Conservation (phyloP, 2,329 filamentous ascomycete species). For the Alternaria sp. region DNA sequence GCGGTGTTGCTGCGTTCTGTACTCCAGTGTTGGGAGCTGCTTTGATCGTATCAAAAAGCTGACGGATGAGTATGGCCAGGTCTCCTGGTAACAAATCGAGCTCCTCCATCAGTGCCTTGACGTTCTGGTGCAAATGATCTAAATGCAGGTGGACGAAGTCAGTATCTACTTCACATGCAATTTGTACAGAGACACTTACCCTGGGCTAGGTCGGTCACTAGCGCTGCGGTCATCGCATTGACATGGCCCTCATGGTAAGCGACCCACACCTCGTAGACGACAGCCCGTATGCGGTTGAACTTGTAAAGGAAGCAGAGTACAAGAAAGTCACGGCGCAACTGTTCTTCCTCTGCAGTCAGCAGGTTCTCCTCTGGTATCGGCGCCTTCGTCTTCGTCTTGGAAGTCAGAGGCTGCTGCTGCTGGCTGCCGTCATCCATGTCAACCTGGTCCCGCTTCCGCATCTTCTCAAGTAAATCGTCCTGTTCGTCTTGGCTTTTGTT, state of each 20-base stretch:
- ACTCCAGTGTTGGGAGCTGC: background rate
- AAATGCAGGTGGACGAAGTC: background rate
- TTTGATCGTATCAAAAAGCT: slow-evolving; percentile 1
- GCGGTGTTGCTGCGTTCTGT: background rate
- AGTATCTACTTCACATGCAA: background rate
- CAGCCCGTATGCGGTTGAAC: slow-evolving; percentile 15
- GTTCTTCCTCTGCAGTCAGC: slow-evolving; percentile 13
- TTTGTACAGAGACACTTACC: background rate
- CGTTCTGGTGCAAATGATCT: slow-evolving; percentile 16
- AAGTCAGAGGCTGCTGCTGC: background rate
- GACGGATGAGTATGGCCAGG: slow-evolving; percentile 2
- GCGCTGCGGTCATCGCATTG: slow-evolving; percentile 15
- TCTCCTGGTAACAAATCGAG: background rate
- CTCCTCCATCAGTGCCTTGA: slow-evolving; percentile 13
- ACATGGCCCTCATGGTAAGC: slow-evolving; percentile 11
- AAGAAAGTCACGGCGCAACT: slow-evolving; percentile 17
- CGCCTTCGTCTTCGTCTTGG: background rate
- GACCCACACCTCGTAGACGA: slow-evolving; percentile 14
- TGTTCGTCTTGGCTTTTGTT: background rate
- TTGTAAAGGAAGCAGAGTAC: slow-evolving; percentile 26
- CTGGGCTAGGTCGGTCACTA: slow-evolving; percentile 23
- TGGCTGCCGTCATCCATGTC: background rate
- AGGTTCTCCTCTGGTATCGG: background rate
- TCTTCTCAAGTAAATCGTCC: background rate
- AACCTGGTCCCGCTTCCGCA: background rate